Percentiles rank a stretch among this genome's conserved stretches.
Evolutionary conservation across 2,329 filamentous ascomycete genomes (phyloP).

Genomic region (Ceratocystis huliohia): DNA sequence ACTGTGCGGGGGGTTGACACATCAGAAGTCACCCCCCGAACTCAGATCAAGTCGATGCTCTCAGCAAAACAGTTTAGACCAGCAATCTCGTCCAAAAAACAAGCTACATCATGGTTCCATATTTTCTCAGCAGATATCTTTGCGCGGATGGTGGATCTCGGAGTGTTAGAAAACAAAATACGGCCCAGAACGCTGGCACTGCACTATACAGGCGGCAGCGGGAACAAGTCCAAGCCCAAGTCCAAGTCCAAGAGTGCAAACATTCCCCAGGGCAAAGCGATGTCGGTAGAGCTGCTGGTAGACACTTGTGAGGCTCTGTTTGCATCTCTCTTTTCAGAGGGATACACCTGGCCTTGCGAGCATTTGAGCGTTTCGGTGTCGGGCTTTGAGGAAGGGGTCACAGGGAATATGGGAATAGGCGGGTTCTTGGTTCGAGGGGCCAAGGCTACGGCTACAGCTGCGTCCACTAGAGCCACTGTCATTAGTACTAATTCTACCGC

Average conservation of each 20-base stretch:
- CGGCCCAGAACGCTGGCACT: slow-evolving; percentile 76
- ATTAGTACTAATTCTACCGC: too few relatives aligned
- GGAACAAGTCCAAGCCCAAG: slow-evolving; percentile 52
- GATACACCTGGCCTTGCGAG: slow-evolving; percentile 69
- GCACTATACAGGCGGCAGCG: slow-evolving; percentile 62
- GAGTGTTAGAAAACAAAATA: slow-evolving; percentile 73
- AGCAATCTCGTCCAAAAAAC: slow-evolving; percentile 62
- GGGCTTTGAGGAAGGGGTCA: slow-evolving; percentile 82
- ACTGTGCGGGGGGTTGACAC: slow-evolving; percentile 74
- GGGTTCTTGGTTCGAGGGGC: slow-evolving; percentile 62
- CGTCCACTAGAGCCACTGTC: too few relatives aligned
- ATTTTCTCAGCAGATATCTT: slow-evolving; percentile 91
- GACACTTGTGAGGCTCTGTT: slow-evolving; percentile 33
- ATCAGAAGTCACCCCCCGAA: slow-evolving; percentile 80
- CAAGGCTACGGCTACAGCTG: neutral
- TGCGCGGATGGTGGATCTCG: slow-evolving; percentile 78
- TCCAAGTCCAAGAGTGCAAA: slow-evolving; percentile 58
- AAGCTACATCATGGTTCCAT: slow-evolving; percentile 71
- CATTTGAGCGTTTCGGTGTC: slow-evolving; percentile 78
- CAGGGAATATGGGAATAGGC: slow-evolving; percentile 74
- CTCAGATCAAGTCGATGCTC: slow-evolving; percentile 93
- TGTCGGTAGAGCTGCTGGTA: slow-evolving; percentile 47
- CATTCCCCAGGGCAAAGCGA: slow-evolving; percentile 60
- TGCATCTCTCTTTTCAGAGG: slow-evolving; percentile 64
- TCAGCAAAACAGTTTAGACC: slow-evolving; percentile 93